Evolutionary conservation across 2,329 filamentous ascomycete species (phyloP).

Genomic region (Colletotrichum trifolii): DNA sequence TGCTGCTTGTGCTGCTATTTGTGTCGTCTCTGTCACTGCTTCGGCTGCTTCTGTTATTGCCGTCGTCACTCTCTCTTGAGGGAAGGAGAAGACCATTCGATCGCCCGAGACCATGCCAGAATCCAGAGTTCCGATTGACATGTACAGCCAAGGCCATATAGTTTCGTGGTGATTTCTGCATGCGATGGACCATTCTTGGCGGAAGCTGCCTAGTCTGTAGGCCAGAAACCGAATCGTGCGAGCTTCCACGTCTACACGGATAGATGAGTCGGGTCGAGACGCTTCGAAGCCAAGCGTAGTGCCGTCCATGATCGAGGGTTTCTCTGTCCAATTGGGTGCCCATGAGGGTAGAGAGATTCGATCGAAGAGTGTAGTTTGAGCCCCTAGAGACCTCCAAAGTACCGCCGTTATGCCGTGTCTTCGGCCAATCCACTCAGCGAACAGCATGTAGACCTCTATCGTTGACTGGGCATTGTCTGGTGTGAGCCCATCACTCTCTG

Average conservation of each 20-base stretch:
- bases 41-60: too few relatives aligned
- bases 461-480: conserved; percentile 38
- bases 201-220: not conserved
- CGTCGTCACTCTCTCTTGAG: too few relatives aligned
- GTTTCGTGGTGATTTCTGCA: not conserved
- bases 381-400: not conserved
- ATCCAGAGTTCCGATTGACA: too few relatives aligned
- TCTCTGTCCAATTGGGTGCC: not conserved
- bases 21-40: too few relatives aligned
- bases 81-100: too few relatives aligned
- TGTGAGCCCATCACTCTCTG: conserved; percentile 21
- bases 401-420: not conserved
- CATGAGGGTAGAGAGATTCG: too few relatives aligned
- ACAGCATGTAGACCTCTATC: not conserved
- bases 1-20: too few relatives aligned
- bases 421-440: conserved; percentile 16
- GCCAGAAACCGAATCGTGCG: not conserved
- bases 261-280: not conserved
- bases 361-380: fast-evolving
- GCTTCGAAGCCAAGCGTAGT: not conserved
- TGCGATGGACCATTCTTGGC: not conserved
- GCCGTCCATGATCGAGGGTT: not conserved
- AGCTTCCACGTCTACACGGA: not conserved
- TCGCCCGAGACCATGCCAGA: too few relatives aligned
- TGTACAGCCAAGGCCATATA: conserved; percentile 2